Evolutionary conservation across 148 eudicot species (phyloP), one percentile per base, ranked within the genome.

Genomic region (Beta vulgaris): DNA sequence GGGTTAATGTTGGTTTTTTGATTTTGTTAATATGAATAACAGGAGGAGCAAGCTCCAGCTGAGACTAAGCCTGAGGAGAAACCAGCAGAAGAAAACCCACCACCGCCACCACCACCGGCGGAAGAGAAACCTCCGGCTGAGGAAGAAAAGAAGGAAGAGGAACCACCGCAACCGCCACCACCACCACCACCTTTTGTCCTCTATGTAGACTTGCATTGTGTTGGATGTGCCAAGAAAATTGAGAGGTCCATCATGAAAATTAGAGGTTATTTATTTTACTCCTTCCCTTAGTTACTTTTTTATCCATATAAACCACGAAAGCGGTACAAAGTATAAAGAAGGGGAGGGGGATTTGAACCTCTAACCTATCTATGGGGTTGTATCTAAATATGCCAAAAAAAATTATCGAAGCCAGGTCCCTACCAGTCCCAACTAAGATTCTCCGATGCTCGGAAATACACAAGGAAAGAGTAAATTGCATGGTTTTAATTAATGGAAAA

Each of bases 171-270:
- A 71, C 92, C 91, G 23, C 98, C 92, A 1, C 59, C 78, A 34
- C 91, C 89, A 29, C 98, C 93, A 2, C 48, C 77, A 0, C 97
- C 97, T 14, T 77, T 88, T 62, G 91, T 95, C 11, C 81, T 95
- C 73, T 86, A 69, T 66, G 86, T 95, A 31, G 97, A 95, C 74
- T 82, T 95, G 82, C 99, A 95, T 87, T 95, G 99, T 77, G 87
- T 85, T 70, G 99, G 99, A 10, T 95, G 99, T 87, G 97, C 96
- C 1, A 95, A 87, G 87, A 95, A 95, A 88, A 92, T 92, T 71
- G 87, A 95, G 79, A 87, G 84, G 46, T 88, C 90, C 62, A 84
- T 95, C 81, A 80, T 82, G 77, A 95, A 73, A 79, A 84, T 88
- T 59, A 85, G 87, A 89, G 99, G 98, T 90, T 21, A n/a, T 6